Evolutionary conservation across 1,139 yeast genomes (phyloP).

Genomic region (Geotrichum bryndzae): DNA sequence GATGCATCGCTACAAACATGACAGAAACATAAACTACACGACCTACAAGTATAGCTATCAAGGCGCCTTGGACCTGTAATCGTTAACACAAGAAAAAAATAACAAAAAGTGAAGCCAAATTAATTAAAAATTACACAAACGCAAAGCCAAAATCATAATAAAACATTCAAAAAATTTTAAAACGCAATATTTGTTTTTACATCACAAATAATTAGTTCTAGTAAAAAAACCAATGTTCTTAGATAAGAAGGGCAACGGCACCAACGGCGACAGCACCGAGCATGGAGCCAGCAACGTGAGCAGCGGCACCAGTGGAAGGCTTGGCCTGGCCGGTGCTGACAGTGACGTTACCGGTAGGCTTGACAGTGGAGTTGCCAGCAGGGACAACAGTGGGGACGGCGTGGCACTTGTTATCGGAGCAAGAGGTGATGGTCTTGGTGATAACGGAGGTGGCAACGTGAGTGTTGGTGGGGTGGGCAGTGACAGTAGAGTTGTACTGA

Average conservation of each 20-base stretch:
- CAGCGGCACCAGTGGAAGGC: conserved; percentile 27
- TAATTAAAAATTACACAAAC: conserved; percentile 3
- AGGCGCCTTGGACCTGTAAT: too few species aligned
- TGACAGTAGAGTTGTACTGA: conserved; percentile 21
- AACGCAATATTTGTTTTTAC: neutral
- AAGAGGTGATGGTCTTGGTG: conserved; percentile 12
- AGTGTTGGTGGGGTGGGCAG: conserved; percentile 22
- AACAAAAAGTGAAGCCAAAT: neutral
- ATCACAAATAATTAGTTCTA: conserved; percentile 1
- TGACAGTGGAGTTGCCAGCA: conserved; percentile 5
- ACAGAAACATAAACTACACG: too few species aligned
- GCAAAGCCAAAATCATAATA: neutral
- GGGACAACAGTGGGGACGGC: neutral
- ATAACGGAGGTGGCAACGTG: conserved; percentile 16
- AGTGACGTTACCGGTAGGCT: conserved; percentile 12
- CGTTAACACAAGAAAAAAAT: neutral
- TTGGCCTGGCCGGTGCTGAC: neutral
- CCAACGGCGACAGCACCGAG: conserved; percentile 27
- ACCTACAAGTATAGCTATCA: too few species aligned
- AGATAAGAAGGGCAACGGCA: conserved; percentile 23
- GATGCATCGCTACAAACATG: too few species aligned
- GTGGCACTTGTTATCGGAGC: conserved; percentile 10
- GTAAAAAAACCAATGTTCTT: conserved; percentile 13
- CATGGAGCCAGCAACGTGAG: conserved; percentile 27
- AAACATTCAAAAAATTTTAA: neutral